A percentile compares a stretch with the other conserved stretches of the same genome.
phyloP scores from a whole-genome alignment of 208 protist genomes.

The Leishmania major region DNA sequence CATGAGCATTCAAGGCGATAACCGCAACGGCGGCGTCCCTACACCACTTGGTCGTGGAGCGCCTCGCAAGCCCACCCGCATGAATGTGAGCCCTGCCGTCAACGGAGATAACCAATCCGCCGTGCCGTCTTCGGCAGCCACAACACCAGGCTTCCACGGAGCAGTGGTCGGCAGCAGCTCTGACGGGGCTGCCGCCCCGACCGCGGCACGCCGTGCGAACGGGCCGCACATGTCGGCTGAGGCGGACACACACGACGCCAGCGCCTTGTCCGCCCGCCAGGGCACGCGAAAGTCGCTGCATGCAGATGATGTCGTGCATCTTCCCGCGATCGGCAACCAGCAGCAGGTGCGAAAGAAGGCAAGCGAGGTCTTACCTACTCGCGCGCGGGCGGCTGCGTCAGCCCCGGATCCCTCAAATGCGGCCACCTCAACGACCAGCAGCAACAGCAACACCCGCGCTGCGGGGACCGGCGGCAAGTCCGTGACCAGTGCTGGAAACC shows the following conservation, averaged over 20 bases:
- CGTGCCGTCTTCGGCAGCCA: not conserved
- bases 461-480: constrained; percentile 14
- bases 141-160: not conserved
- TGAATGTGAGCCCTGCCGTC: not conserved
- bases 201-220: not conserved
- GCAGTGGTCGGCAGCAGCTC: not conserved
- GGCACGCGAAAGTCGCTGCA: constrained; percentile 4
- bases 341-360: not conserved
- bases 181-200: not conserved
- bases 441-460: not conserved
- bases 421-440: not conserved
- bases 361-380: constrained; percentile 2
- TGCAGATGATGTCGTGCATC: constrained; percentile 6
- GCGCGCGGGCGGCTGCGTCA: constrained; percentile 7
- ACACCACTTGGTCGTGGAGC: constrained; percentile 1
- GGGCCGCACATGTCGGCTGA: not conserved
- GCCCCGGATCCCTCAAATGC: not conserved
- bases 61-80: constrained; percentile 5
- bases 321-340: constrained; percentile 5
- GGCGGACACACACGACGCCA: not conserved
- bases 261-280: not conserved
- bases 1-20: not conserved
- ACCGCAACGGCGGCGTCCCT: not conserved
- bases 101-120: not conserved
- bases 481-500: constrained; percentile 23